Evolutionary conservation across 129 eudicot species (phyloP).

Genomic region (Tanacetum coccineum): DNA sequence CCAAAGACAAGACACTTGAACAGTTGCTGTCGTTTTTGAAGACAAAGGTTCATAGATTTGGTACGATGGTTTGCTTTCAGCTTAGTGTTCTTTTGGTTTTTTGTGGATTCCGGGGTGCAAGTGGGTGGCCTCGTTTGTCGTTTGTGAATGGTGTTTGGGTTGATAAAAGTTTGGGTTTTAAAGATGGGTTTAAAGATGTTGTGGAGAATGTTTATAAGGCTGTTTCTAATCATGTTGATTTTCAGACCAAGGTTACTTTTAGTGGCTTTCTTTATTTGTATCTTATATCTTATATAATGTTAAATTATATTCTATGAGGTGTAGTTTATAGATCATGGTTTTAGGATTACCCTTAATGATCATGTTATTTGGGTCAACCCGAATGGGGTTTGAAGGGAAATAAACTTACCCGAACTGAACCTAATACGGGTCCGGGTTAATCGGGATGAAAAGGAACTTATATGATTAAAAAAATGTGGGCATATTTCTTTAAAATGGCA

Average conservation of each 20-base stretch:
- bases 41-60: conserved; percentile 11
- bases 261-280: neutral
- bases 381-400: too few species aligned
- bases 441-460: too few species aligned
- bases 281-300: too few species aligned
- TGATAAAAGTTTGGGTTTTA: neutral
- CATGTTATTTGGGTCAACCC: too few species aligned
- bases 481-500: too few species aligned
- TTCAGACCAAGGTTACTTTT: conserved; percentile 11
- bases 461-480: too few species aligned
- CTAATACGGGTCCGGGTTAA: too few species aligned
- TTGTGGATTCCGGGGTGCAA: too few species aligned
- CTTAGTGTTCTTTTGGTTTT: conserved; percentile 17
- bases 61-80: conserved; percentile 10
- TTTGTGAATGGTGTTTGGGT: conserved; percentile 13
- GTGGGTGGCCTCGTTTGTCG: conserved; percentile 8
- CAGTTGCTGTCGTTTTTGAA: conserved; percentile 23
- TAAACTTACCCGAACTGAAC: too few species aligned
- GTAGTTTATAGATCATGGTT: too few species aligned
- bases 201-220: neutral
- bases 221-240: conserved; percentile 3
- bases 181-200: neutral
- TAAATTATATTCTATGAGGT: too few species aligned
- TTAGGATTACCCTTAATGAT: too few species aligned
- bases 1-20: conserved; percentile 19